These are phyloP conservation scores for Trichoderma atrobrunneum DNA, from an alignment of 2,329 filamentous ascomycete genomes.

Conservation along the genomic window DNA sequence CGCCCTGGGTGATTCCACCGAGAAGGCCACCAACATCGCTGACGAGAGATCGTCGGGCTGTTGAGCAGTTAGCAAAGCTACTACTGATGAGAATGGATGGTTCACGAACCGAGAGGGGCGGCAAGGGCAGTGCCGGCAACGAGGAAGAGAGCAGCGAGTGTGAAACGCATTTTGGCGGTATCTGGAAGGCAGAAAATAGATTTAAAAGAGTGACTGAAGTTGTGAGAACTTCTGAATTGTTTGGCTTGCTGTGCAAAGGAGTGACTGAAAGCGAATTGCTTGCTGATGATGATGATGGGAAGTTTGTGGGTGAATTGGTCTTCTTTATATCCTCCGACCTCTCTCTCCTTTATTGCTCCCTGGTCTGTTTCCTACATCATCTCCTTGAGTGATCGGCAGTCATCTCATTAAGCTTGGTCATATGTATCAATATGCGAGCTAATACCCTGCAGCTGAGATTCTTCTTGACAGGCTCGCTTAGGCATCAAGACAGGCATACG, in stretches of 20 bases:
- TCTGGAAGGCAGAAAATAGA: background rate
- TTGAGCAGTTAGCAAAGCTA: background rate
- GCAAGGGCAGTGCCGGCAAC: constrained; percentile 17
- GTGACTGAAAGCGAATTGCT: constrained; percentile 12
- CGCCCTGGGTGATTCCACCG: constrained; percentile 10
- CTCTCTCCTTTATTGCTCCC: background rate
- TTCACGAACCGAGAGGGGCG: constrained; percentile 8
- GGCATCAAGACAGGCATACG: background rate
- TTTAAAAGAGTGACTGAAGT: constrained; percentile 16
- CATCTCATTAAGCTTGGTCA: background rate
- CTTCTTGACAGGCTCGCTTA: constrained; percentile 4
- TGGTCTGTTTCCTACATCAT: background rate
- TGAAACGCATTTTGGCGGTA: constrained; percentile 21
- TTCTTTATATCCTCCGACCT: constrained; percentile 10
- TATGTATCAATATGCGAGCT: background rate
- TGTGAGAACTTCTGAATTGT: constrained; percentile 10
- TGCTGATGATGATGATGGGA: constrained; percentile 6
- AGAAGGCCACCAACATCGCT: constrained; percentile 5
- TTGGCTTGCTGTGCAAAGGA: constrained; percentile 8
- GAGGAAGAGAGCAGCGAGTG: constrained; percentile 7
- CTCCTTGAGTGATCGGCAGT: constrained; percentile 1
- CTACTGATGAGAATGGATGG: background rate
- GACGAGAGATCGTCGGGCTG: constrained; percentile 9
- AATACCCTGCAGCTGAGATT: background rate
- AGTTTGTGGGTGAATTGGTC: background rate